Conservation (phyloP, 306 rosid species). For the Luffa aegyptiaca region DNA sequence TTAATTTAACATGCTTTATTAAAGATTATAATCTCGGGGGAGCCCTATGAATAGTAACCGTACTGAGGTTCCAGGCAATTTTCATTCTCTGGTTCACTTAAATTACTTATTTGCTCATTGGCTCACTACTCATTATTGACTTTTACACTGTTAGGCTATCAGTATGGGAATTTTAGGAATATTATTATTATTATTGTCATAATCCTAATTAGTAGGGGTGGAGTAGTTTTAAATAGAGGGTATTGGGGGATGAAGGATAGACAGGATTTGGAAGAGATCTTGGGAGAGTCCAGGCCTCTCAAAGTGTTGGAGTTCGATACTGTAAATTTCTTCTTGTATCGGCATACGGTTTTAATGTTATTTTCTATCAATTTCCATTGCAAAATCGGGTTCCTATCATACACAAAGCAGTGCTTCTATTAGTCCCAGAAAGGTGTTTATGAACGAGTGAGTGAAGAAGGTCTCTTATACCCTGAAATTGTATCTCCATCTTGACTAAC, state of each 20-base stretch:
- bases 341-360: not conserved
- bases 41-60: not conserved
- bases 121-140: not conserved
- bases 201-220: not conserved
- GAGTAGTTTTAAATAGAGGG: not conserved
- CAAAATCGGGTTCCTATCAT: not conserved
- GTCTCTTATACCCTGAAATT: not conserved
- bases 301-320: not conserved
- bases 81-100: not conserved
- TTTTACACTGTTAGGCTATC: not conserved
- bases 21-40: not conserved
- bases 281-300: not conserved
- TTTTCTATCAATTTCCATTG: not conserved
- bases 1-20: not conserved
- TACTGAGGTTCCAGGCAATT: not conserved
- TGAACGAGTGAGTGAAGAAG: not conserved
- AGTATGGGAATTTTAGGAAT: not conserved
- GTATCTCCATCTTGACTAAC: not conserved
- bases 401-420: not conserved
- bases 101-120: not conserved
- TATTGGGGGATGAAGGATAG: not conserved
- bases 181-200: not conserved
- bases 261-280: not conserved
- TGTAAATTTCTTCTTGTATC: not conserved
- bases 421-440: not conserved